Conservation (phyloP, 164 flowering plant species). For the Chloranthus sessilifolius region DNA sequence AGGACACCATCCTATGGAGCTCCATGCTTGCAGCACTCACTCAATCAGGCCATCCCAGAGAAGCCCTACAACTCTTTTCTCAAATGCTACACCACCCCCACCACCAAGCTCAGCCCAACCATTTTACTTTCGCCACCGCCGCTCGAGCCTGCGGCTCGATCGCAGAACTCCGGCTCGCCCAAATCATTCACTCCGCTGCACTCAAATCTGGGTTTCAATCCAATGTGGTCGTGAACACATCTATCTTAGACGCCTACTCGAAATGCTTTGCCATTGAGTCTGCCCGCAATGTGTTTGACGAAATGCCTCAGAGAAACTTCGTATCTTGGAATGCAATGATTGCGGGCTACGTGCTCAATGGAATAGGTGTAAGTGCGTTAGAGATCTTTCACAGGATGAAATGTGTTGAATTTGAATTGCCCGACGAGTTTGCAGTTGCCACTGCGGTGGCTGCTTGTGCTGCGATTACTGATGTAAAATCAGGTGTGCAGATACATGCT, state of each 20-base stretch:
- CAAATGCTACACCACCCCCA: slow-evolving; percentile 21
- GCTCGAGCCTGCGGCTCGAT: slow-evolving; percentile 25
- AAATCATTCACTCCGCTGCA: slow-evolving; percentile 19
- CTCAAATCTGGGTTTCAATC: slow-evolving; percentile 24
- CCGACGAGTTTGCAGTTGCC: slow-evolving; percentile 27
- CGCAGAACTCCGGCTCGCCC: slow-evolving; percentile 15
- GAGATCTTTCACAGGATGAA: slow-evolving; percentile 29
- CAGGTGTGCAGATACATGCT: slow-evolving; percentile 30
- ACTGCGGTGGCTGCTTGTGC: slow-evolving; percentile 27
- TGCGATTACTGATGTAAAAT: slow-evolving; percentile 9
- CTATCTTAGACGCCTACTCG: slow-evolving; percentile 26
- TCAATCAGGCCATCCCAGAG: slow-evolving; percentile 11
- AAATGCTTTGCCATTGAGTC: slow-evolving; percentile 19
- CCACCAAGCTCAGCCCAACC: slow-evolving; percentile 20
- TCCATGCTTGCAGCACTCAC: slow-evolving; percentile 32
- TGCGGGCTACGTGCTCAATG: slow-evolving; percentile 21
- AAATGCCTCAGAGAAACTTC: slow-evolving; percentile 27
- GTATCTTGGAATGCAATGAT: slow-evolving; percentile 39
- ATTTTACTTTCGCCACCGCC: slow-evolving; percentile 19
- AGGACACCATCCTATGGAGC: slow-evolving; percentile 36
- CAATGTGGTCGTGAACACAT: slow-evolving; percentile 26
- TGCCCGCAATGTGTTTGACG: slow-evolving; percentile 22
- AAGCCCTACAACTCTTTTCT: slow-evolving; percentile 30
- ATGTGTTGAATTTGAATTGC: slow-evolving; percentile 18
- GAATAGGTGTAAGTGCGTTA: slow-evolving; percentile 22